Evolutionary conservation across 192 early-diverging fungal genomes (phyloP).

Genomic region (Coemansia sp.): DNA sequence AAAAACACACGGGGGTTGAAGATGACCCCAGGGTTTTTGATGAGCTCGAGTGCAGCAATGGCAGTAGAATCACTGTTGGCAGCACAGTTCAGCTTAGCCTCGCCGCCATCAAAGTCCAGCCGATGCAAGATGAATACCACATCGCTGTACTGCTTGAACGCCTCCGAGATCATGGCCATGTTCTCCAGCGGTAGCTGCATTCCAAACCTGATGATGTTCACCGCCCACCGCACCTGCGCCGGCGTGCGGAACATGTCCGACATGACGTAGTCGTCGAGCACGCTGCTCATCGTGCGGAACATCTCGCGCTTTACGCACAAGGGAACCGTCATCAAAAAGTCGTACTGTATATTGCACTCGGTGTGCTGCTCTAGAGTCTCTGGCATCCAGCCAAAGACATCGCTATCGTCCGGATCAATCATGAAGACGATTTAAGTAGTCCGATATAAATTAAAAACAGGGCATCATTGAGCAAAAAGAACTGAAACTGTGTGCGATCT

Average conservation of each 20-base stretch:
- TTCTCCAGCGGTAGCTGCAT: slow-evolving; percentile 49
- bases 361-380: not conserved
- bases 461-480: no score
- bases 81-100: not conserved
- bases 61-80: not conserved
- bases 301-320: slow-evolving; percentile 33
- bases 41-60: slow-evolving; percentile 17
- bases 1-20: slow-evolving; percentile 55
- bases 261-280: slow-evolving; percentile 10
- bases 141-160: slow-evolving; percentile 44
- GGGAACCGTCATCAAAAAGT: slow-evolving; percentile 33
- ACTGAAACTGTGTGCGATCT: not conserved
- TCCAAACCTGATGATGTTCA: slow-evolving; percentile 40
- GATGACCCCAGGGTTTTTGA: slow-evolving; percentile 29
- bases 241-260: slow-evolving; percentile 28
- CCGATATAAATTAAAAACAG: no score
- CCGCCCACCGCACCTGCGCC: slow-evolving; percentile 41
- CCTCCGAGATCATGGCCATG: slow-evolving; percentile 20
- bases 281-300: slow-evolving; percentile 31
- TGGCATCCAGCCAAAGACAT: slow-evolving; percentile 37
- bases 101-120: slow-evolving; percentile 6
- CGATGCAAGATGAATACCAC: slow-evolving; percentile 22
- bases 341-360: slow-evolving; percentile 11
- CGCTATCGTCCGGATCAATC: slow-evolving; percentile 42
- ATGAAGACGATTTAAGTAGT: not conserved